A percentile compares a stretch with the other conserved stretches of the same genome.
Evolutionary conservation across 2,329 filamentous ascomycete genomes (phyloP).

Genomic region (Bipolaris zeicola): DNA sequence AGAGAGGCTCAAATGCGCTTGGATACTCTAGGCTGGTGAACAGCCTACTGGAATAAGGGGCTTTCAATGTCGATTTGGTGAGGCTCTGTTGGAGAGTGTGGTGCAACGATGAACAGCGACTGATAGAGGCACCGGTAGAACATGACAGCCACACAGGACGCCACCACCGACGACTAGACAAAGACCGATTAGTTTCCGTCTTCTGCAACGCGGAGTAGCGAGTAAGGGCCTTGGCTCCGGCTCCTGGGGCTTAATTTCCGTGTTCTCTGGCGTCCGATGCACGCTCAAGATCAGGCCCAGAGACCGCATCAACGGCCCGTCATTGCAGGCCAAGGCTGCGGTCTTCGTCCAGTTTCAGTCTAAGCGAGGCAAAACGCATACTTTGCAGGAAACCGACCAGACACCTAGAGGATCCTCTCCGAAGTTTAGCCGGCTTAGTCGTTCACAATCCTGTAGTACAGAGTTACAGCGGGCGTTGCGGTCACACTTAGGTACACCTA

Average conservation of each 20-base stretch:
- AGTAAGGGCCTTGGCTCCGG: background rate
- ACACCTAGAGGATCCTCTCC: background rate
- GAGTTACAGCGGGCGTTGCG: background rate
- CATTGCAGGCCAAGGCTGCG: background rate
- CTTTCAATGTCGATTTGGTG: background rate
- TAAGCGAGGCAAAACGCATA: background rate
- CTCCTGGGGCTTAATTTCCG: background rate
- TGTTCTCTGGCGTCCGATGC: background rate
- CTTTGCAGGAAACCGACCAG: background rate
- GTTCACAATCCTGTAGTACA: background rate
- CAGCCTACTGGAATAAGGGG: background rate
- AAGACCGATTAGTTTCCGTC: background rate
- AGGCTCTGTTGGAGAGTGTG: background rate
- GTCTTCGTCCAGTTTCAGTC: background rate
- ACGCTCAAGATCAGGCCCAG: background rate
- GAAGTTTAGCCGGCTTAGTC: background rate
- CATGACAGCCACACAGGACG: background rate
- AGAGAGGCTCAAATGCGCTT: background rate
- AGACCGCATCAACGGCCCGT: constrained; percentile 1
- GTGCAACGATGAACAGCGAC: background rate
- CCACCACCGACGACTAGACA: background rate
- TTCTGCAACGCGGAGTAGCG: background rate
- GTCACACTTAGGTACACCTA: background rate
- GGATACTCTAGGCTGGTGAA: background rate
- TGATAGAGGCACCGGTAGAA: background rate